Conservation (phyloP, 495 filamentous ascomycete genomes). For the Xeromyces bisporus region DNA sequence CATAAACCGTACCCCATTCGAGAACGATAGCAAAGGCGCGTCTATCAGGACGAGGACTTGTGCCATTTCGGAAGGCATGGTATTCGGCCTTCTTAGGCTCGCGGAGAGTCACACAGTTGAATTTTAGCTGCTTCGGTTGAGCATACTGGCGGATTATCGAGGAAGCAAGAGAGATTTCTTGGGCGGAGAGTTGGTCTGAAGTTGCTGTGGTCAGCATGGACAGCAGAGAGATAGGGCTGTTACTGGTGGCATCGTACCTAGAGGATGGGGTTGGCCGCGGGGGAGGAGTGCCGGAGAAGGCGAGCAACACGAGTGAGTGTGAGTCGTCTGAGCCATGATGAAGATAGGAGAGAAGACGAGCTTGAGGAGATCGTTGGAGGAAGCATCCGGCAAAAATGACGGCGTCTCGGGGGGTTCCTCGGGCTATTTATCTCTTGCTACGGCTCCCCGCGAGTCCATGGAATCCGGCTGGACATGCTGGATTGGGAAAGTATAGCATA, state of each 20-base stretch:
- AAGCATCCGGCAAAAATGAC: neutral
- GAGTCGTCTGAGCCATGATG: neutral
- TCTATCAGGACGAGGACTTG: constrained; percentile 22
- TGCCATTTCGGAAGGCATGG: constrained; percentile 48
- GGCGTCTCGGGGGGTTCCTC: neutral
- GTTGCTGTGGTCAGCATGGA: neutral
- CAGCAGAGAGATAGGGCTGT: neutral
- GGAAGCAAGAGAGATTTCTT: constrained; percentile 17
- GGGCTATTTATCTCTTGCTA: neutral
- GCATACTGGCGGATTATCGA: constrained; percentile 18
- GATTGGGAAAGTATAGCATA: neutral
- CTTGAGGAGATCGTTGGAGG: neutral
- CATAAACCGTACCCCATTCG: constrained; percentile 11
- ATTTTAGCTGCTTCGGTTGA: constrained; percentile 34
- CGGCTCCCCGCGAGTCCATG: neutral
- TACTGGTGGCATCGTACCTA: neutral
- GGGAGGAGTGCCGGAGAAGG: neutral
- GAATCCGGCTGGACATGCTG: neutral
- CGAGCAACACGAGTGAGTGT: neutral
- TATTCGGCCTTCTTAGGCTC: constrained; percentile 73
- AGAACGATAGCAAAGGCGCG: constrained; percentile 20
- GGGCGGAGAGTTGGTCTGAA: constrained; percentile 18
- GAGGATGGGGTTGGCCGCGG: neutral
- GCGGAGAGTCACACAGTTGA: constrained; percentile 69
- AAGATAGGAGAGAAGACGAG: neutral